Evolutionary conservation across 2,329 filamentous ascomycete genomes (phyloP), one percentile per base, ranked within the genome.

Genomic region (Sphaerulina musiva): DNA sequence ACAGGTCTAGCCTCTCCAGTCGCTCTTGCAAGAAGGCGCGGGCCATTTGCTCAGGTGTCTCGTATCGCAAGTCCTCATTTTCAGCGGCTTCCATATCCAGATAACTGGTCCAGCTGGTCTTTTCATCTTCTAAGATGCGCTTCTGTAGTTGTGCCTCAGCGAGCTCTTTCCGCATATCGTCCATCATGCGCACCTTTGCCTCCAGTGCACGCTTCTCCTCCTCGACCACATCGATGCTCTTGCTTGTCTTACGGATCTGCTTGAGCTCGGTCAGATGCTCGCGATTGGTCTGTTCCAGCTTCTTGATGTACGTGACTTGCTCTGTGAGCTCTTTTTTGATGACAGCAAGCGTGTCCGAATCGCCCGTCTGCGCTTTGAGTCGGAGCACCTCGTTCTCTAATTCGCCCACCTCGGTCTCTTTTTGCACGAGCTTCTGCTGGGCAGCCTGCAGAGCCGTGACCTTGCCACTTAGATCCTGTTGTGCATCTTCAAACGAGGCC

Each of bases 191-290:
- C 1, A 98, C 70, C 66, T 84, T 89, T 32, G 84, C 83, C 69
- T 93, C 86, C 20, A 98, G 74, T 0, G 83, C 82, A 58, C 88
- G 80, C 76, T 97, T 97, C 74, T 98, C 90, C 69, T 98, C 93
- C 68, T 98, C 90, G 0, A 97, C 87, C 2, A 98, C 81, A 66
- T 95, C 89, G 1, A 95, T 85, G n/a, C 87, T 89, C 72, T 88
- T 92, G 69, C 90, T 85, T 3, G 86, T 74, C 61, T 90, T 87
- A 11, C 90, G 85, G 38, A 95, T 78, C 62, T 90, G 86, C 63
- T 87, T 89, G 36, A 98, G 74, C 68, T 98, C 92, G 0, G 79
- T 72, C 11, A 82, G 76, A 66, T 95, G 88, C 47, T 95, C 89
- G 23, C 88, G 80, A 59, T 89, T 95, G 36, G 82, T 82, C 0